Percentiles rank a stretch among this genome's conserved stretches.
Evolutionary conservation across 73 alveolate species (phyloP).

Genomic region (Breviolum minutum): DNA sequence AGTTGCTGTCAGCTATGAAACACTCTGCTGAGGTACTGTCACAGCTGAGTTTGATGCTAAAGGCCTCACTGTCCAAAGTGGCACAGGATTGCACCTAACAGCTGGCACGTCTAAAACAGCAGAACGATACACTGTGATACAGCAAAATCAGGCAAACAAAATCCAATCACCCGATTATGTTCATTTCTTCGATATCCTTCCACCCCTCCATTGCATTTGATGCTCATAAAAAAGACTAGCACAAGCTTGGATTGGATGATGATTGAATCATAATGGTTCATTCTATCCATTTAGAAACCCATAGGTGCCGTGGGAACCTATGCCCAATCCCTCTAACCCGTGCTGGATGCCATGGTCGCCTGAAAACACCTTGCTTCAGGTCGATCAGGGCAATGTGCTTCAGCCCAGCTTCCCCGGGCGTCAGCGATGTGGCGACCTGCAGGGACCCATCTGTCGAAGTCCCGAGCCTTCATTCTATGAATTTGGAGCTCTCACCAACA

Average conservation of each 20-base stretch:
- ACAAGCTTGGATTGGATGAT: no score
- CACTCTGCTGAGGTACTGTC: no score
- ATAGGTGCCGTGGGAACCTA: no score
- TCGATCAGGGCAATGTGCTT: slow-evolving; percentile 96
- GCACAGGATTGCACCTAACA: slow-evolving; percentile 80
- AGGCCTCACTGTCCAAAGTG: slow-evolving; percentile 80
- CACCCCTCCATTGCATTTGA: no score
- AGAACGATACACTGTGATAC: neutral
- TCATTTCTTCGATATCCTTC: no score
- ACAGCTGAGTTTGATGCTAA: neutral
- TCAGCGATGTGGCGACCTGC: slow-evolving; percentile 96
- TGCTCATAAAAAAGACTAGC: no score
- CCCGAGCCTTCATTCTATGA: neutral
- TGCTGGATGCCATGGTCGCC: neutral
- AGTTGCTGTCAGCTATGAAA: no score
- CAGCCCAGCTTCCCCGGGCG: slow-evolving; percentile 97
- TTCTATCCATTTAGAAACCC: no score
- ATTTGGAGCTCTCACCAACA: neutral
- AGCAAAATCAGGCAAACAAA: neutral
- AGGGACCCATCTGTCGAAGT: no score
- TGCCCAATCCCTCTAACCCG: no score
- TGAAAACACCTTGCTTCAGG: slow-evolving; percentile 62
- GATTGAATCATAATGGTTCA: no score
- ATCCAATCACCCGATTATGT: no score
- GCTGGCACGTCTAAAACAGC: neutral